phyloP scores from a whole-genome alignment of 305 asterid genomes.

The Ajuga reptans region DNA sequence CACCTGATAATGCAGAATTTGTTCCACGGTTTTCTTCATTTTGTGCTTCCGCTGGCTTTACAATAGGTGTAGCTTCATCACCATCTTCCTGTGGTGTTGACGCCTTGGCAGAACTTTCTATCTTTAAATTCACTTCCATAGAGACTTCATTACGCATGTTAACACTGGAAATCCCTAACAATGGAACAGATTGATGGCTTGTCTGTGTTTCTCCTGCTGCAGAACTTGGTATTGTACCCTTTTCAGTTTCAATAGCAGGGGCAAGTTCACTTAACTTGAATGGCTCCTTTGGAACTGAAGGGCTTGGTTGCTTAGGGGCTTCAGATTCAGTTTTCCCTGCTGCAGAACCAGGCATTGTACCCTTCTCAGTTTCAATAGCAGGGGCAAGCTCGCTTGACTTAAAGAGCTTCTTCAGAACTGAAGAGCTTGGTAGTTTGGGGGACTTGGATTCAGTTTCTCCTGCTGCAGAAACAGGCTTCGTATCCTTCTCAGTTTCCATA shows the following conservation, averaged over 20 bases:
- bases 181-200: conserved; percentile 27
- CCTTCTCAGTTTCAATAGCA: conserved; percentile 31
- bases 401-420: conserved; percentile 24
- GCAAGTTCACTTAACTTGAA: conserved; percentile 26
- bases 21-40: conserved; percentile 22
- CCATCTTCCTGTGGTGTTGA: conserved; percentile 29
- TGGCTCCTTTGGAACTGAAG: conserved; percentile 25
- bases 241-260: conserved; percentile 30
- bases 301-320: conserved; percentile 27
- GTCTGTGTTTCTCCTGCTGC: conserved; percentile 24
- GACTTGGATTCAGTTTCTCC: conserved; percentile 31
- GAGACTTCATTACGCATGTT: conserved; percentile 26
- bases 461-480: conserved; percentile 20
- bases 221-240: conserved; percentile 24
- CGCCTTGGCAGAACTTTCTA: conserved; percentile 27
- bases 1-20: conserved; percentile 41
- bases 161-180: conserved; percentile 31
- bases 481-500: conserved; percentile 28
- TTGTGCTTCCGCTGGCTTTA: conserved; percentile 30
- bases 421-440: conserved; percentile 24
- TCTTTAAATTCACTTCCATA: conserved; percentile 23
- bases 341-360: conserved; percentile 22
- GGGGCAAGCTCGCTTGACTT: conserved; percentile 28
- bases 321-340: conserved; percentile 27
- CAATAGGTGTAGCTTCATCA: conserved; percentile 31